Evolutionary conservation across 805 yeast species (phyloP), one percentile per base, ranked within the genome.

Genomic region (Saccharomycopsis fodiens): DNA sequence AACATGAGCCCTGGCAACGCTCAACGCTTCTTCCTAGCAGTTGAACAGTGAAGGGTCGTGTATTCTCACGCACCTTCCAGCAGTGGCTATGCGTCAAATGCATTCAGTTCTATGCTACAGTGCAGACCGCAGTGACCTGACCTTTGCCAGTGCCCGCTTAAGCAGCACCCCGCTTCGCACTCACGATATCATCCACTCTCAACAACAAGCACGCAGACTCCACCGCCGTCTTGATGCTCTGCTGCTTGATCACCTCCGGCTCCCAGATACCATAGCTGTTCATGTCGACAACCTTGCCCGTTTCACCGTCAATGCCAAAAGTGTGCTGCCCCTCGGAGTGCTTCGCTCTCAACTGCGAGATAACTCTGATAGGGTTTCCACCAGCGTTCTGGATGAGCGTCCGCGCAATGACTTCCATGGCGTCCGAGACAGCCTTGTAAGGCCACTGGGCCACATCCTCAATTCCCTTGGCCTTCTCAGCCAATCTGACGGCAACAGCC

Each of bases 361-460:
- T 72, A 17, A 86, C 71, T 65, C 95, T 78, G 59, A 93, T 87
- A 44, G 98, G 88, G 62, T 88, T 89, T 29, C 95, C 97, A 59
- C 99, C 99, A 56, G 97, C 88, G 67, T 93, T 93, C 70, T 93
- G 98, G 52, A 93, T 81, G 61, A 93, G 76, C 3, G 98, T 93
- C 69, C 98, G 82, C 57, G 99, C 97, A 57, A 93, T 93, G 41
- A 93, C 96, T 67, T 93, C 99, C 71, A 93, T 83, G 0, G 98
- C 97, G 68, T 93, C 97, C 6, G 97, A 95, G 45, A 93, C 97
- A 3, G 97, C 97, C 67, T 86, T 93, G 66, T 93, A 93, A 41
- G 99, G 99, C 95, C 96, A 91, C 68, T 93, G 98, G 48, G 85
- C 89, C 47, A 91, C 83, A 51, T 97, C 98, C 63, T 88, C 96